Evolutionary conservation across 805 yeast species (phyloP), one percentile per base, ranked within the genome.

Genomic region (Jamesozyma hellenica): DNA sequence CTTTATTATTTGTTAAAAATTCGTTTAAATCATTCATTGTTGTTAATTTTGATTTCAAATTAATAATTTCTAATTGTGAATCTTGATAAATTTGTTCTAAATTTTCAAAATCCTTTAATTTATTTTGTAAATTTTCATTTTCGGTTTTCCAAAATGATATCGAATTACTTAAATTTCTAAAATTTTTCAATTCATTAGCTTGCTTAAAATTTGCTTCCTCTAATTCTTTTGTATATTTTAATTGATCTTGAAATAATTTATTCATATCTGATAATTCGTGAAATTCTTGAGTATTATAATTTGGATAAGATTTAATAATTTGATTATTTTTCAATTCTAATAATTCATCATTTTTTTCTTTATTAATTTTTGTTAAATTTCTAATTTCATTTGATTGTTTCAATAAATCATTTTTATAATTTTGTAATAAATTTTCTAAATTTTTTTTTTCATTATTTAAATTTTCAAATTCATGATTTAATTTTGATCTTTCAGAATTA

Each of bases 201-300:
- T 79, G 76, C 7, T 68, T 61, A 38, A 76, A 61, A 43, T 74
- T 72, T 44, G 72, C 70, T 4, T 66, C 63, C 44, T 79, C 85
- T 42, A 71, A 50, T 32, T 65, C 67, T 47, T 67, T 60, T 33
- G 72, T 56, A 45, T 71, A 66, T 19, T 62, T 55, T 30, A 72
- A 48, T 49, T 75, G 79, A 21, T 66, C 67, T 16, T 56, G 49
- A 21, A 71, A 48, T 35, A 64, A 54, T 31, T 51, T 53, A 38
- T 48, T 67, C 52, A 41, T 66, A 45, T 28, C 55, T 38, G 38
- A 57, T 42, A 40, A 63, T 40, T 49, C 71, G 58, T 40, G 58
- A 15, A 51, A 36, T n/a, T 48, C 65, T 21, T 61, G 62, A 16
- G 71, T 52, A 16, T 44, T 38, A 38, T 50, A 48, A 35, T 47